Conservation (phyloP, 2,329 filamentous ascomycete genomes). For the Zarea fungicola region DNA sequence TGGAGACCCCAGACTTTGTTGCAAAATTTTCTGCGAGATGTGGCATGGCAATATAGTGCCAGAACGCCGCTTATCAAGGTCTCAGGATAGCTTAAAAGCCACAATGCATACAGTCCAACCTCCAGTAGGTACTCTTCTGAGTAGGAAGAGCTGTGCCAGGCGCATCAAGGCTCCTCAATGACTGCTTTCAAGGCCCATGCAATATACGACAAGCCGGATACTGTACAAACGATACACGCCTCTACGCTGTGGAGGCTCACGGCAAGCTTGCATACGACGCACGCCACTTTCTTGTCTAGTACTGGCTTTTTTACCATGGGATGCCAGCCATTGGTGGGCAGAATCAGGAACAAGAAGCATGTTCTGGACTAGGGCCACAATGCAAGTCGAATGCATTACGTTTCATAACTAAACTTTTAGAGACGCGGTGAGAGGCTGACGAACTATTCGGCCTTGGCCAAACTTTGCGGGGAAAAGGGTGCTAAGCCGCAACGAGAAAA, state of each 20-base stretch:
- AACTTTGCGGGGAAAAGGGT: constrained; percentile 8
- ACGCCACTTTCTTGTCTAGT: too few relatives aligned
- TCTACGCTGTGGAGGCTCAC: too few relatives aligned
- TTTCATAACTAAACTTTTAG: constrained; percentile 1
- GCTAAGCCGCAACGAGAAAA: constrained; percentile 5
- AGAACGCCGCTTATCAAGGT: background rate
- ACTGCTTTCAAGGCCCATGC: too few relatives aligned
- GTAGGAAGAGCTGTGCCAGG: too few relatives aligned
- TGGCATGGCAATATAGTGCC: constrained; percentile 2
- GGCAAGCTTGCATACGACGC: too few relatives aligned
- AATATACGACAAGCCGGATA: too few relatives aligned
- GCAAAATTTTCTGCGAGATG: background rate
- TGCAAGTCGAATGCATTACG: constrained; percentile 10
- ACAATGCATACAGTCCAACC: constrained; percentile 12
- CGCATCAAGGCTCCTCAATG: too few relatives aligned
- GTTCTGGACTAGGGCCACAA: background rate
- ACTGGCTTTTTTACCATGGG: too few relatives aligned
- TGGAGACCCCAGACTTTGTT: constrained; percentile 1
- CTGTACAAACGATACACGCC: too few relatives aligned
- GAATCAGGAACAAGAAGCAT: background rate
- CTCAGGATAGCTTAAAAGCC: constrained; percentile 6
- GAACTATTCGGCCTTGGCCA: constrained; percentile 1
- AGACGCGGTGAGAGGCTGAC: constrained; percentile 8
- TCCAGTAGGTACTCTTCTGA: background rate
- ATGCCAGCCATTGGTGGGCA: too few relatives aligned